phyloP scores from a whole-genome alignment of 176 grass and related monocot species.

The Oryza longistaminata region DNA sequence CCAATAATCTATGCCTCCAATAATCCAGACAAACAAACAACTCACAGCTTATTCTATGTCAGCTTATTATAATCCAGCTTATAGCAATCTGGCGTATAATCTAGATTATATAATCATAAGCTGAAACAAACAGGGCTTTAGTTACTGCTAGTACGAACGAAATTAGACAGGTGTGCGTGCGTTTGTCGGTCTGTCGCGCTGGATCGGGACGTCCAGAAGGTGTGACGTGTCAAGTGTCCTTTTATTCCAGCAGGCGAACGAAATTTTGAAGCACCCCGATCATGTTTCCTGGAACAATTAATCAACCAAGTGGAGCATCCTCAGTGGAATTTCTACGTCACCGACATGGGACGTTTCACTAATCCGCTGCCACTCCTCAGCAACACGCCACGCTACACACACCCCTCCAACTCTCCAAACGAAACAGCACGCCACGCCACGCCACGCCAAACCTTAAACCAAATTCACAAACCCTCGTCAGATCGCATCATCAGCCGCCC shows the following conservation, averaged over 20 bases:
- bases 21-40: too few relatives aligned
- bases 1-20: too few relatives aligned
- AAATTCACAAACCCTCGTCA: constrained; percentile 29
- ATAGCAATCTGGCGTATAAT: too few relatives aligned
- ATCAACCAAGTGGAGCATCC: background rate
- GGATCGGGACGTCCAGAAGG: background rate
- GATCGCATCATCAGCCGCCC: constrained; percentile 19
- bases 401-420: constrained; percentile 15
- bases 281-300: background rate
- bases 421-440: constrained; percentile 10
- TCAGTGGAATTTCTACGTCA: background rate
- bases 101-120: too few relatives aligned
- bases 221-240: background rate
- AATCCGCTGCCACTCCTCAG: constrained; percentile 49
- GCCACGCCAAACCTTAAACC: background rate
- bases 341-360: constrained; percentile 48
- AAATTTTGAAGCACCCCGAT: background rate
- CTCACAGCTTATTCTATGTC: too few relatives aligned
- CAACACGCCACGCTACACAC: constrained; percentile 14
- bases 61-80: too few relatives aligned
- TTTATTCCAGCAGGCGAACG: background rate
- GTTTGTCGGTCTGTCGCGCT: background rate
- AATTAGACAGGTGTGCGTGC: background rate
- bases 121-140: too few relatives aligned
- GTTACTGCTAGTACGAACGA: too few relatives aligned